Conservation (phyloP, 805 yeast genomes). For the Pichia rugopelliculosa region DNA sequence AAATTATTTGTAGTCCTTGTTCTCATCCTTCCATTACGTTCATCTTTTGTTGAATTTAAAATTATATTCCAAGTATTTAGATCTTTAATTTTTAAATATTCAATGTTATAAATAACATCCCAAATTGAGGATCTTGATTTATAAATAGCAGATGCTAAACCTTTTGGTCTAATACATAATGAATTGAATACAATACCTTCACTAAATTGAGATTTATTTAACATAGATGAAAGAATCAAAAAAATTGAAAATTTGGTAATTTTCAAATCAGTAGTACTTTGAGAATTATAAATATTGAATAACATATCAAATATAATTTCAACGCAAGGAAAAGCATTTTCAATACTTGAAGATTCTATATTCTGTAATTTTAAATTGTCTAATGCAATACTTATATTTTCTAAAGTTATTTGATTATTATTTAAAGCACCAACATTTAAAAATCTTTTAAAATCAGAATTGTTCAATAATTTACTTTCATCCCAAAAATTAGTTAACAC, state of each 20-base stretch:
- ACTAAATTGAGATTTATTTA: not conserved
- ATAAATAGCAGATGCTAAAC: constrained; percentile 7
- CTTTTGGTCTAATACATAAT: constrained; percentile 2
- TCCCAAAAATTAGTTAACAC: constrained; percentile 4
- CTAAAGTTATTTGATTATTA: constrained; percentile 3
- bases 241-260: not conserved
- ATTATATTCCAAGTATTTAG: constrained; percentile 57
- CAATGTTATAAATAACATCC: constrained; percentile 13
- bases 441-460: not conserved
- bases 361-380: not conserved
- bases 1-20: constrained; percentile 9
- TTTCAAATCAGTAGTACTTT: not conserved
- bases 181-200: constrained; percentile 6
- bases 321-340: not conserved
- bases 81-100: constrained; percentile 11
- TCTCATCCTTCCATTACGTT: constrained; percentile 26
- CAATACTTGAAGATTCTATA: not conserved
- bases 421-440: not conserved
- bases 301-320: constrained; percentile 2
- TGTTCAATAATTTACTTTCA: constrained; percentile 2
- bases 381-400: not conserved
- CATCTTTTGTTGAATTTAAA: constrained; percentile 42
- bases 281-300: not conserved
- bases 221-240: not conserved
- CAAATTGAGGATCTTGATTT: constrained; percentile 7